Evolutionary conservation across 1,284 basidiomycete genomes (phyloP).

Genomic region (Irpex sp.): DNA sequence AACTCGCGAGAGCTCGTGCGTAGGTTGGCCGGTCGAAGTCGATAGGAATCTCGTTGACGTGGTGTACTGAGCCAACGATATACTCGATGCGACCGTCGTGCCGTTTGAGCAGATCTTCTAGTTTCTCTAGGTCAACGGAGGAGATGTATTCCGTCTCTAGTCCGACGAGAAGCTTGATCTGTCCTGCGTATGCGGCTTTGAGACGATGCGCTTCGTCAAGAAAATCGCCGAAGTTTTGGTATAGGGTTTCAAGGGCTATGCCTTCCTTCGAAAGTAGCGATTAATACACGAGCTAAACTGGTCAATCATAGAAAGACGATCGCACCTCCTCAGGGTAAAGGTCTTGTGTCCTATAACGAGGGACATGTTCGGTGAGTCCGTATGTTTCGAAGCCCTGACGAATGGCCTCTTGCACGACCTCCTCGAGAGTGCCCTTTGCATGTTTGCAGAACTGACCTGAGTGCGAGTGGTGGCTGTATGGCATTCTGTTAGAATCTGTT

Average conservation of each 20-base stretch:
- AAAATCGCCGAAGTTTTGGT: slow-evolving; percentile 61
- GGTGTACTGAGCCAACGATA: slow-evolving; percentile 91
- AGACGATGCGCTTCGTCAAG: slow-evolving; percentile 74
- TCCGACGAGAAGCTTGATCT: slow-evolving; percentile 80
- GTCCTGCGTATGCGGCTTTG: slow-evolving; percentile 49
- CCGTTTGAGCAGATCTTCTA: slow-evolving; percentile 44
- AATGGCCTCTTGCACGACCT: slow-evolving; percentile 78
- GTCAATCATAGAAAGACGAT: slow-evolving; percentile 15
- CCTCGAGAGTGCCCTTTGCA: slow-evolving; percentile 71
- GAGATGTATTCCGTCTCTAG: slow-evolving; percentile 93
- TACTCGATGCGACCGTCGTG: slow-evolving; percentile 68
- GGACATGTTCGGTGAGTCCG: slow-evolving; percentile 93
- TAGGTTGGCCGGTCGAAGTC: slow-evolving; percentile 85
- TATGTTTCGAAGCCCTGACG: slow-evolving; percentile 75
- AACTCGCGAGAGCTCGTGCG: slow-evolving; percentile 48
- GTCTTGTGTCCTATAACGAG: slow-evolving; percentile 75
- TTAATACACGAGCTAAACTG: too few species aligned
- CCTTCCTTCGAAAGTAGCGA: slow-evolving; percentile 33
- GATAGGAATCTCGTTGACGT: slow-evolving; percentile 84
- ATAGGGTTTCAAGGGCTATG: slow-evolving; percentile 42
- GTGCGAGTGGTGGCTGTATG: slow-evolving; percentile 90
- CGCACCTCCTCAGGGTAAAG: slow-evolving; percentile 94
- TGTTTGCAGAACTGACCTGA: slow-evolving; percentile 97
- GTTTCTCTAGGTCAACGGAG: slow-evolving; percentile 51
- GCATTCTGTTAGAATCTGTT: slow-evolving; percentile 46